phyloP scores from a whole-genome alignment of 108 stramenopile genomes.

The Cyclotella atomus region DNA sequence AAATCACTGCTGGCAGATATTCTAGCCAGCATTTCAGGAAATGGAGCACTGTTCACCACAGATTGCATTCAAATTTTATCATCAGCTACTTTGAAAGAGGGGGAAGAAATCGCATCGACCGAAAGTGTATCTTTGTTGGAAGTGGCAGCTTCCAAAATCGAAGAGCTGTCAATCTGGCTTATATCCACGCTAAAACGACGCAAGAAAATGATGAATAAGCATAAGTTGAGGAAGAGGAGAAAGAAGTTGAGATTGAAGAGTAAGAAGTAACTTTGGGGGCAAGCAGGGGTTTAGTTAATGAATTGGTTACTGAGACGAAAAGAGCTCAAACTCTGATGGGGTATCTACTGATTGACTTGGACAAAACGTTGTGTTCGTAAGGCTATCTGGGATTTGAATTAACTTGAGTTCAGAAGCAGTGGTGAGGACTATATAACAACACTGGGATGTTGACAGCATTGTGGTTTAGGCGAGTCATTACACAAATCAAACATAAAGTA shows the following conservation, averaged over 20 bases:
- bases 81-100: neutral
- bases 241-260: slow-evolving; percentile 82
- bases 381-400: too few species aligned
- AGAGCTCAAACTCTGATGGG: neutral
- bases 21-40: slow-evolving; percentile 10
- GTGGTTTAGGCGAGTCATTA: too few species aligned
- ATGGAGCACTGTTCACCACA: slow-evolving; percentile 2
- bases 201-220: slow-evolving; percentile 89
- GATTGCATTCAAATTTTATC: neutral
- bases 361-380: too few species aligned
- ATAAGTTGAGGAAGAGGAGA: slow-evolving; percentile 85
- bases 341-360: too few species aligned
- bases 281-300: neutral
- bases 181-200: slow-evolving; percentile 85
- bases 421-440: too few species aligned
- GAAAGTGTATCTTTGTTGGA: neutral
- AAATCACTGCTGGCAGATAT: slow-evolving; percentile 4
- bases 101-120: neutral
- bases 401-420: too few species aligned
- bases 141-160: neutral
- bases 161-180: slow-evolving; percentile 44
- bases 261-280: slow-evolving; percentile 44
- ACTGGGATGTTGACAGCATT: too few species aligned
- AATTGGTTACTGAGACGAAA: neutral
- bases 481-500: too few species aligned